Base-by-base conservation (phyloP, 2,329 filamentous ascomycete species). In the Zarea fungicola region DNA sequence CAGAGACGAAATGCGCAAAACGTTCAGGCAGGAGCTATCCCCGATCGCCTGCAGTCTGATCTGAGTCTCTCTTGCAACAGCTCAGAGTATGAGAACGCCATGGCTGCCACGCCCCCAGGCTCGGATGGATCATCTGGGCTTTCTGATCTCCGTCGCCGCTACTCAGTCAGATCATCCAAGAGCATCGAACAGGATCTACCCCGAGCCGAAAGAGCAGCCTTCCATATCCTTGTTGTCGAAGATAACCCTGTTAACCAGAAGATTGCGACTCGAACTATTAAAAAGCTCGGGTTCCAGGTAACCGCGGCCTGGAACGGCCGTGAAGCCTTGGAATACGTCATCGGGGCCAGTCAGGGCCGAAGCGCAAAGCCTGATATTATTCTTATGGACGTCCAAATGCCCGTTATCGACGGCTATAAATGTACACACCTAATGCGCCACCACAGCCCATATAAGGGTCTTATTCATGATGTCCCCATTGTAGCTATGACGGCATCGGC, bases 401-500 rank as follows among this genome's bases (percentile, higher is more conserved):
- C 83, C 22, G 79, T 89, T 32, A 80, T 89, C 53, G 87, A 91
- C 58, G 87, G 87, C 1, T 91, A 91, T 62, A 80, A 80, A 50
- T 85, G 86, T 35, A 91, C 87, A 0, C 85, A 89, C 56, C 74
- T 85, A 18, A 75, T 92, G 39, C 76, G 86, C 14, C 83, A 85
- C 48, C 80, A 87, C 55, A 61, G 75, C 2, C 82, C 84, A 1
- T 89, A 86, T 65, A 81, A 76, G 34, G 59, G 69, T 2, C 75
- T 78, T 45, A 71, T 81, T 4, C 72, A 75, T 48, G 72, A 82
- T 36, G 82, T 88, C 5, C 85, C 85, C 0, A 88, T 90, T 43
- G 82, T 90, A 31, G 86, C 86, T n/a, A 88, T 90, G 84, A 90
- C 86, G 0, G 87, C 85, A 5, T 87, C 82, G 4, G 86, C 86